Evolutionary conservation across 345 rosid genomes (phyloP).

Genomic region (Lepidium aucheri): DNA sequence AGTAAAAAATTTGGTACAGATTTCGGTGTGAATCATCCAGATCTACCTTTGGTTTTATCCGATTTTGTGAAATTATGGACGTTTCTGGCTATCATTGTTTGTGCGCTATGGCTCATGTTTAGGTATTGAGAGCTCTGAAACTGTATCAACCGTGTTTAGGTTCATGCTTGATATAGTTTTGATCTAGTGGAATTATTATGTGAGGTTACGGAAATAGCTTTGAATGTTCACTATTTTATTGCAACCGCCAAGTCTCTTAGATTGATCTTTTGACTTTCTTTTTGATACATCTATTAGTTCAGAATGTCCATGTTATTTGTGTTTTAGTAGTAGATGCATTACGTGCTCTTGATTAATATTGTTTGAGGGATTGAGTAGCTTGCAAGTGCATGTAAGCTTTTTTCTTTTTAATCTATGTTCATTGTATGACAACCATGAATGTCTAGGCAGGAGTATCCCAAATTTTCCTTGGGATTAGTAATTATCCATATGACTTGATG

Average conservation of each 20-base stretch:
- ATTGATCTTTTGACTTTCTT: neutral
- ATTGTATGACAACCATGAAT: neutral
- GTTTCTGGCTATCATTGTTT: neutral
- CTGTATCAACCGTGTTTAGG: neutral
- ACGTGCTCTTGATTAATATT: neutral
- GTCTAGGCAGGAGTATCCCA: neutral
- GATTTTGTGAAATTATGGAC: neutral
- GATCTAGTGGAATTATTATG: too few relatives aligned
- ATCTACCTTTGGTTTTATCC: conserved; percentile 3
- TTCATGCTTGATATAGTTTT: conserved; percentile 9
- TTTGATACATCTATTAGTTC: conserved; percentile 1
- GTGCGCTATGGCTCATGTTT: neutral
- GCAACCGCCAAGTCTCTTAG: neutral
- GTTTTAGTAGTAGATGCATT: neutral
- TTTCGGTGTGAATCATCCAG: conserved; percentile 8
- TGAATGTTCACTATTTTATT: conserved; percentile 4
- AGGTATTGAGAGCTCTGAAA: neutral
- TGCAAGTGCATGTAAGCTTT: neutral
- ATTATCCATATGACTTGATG: neutral
- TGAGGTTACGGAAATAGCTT: too few relatives aligned
- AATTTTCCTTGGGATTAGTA: neutral
- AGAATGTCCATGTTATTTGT: neutral
- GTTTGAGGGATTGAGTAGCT: neutral
- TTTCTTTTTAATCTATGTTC: neutral
- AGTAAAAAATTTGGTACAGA: neutral